Base-by-base conservation (phyloP, 352 stramenopile genomes). In the Globisporangium spinosum region DNA sequence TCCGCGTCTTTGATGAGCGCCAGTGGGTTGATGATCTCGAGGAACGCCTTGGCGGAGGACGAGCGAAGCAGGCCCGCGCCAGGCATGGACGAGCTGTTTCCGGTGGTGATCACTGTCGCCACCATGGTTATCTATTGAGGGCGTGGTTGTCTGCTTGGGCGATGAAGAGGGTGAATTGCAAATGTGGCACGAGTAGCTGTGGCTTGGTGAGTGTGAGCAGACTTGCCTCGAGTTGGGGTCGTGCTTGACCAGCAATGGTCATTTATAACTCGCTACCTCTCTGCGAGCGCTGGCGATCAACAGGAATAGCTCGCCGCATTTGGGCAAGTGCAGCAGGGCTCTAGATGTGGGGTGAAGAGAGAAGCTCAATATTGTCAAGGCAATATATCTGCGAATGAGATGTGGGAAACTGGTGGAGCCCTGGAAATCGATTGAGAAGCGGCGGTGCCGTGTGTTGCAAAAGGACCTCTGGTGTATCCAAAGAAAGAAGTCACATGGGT, bases 11-110 rank as follows among this genome's bases (percentile, higher is more conserved):
- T 73, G 45, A 91, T 78, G 62, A 91, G 62, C 10, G 63, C 71
- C 17, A 89, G 71, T 1, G 83, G 80, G 38, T 91, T 89, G 8
- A 91, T 74, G 58, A 65, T 79, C 38, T 80, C 71, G 25, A 88
- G 71, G 59, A 91, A 83, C n/a, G 71, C 59, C 43, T 78, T 75
- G 12, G 71, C 60, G 43, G 17, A 61, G 72, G 40, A 56, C 67
- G 13, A 29, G 59, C 6, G 65, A 32, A n/a, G 49, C 2, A 23
- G 54, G 2, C 53, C 53, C 12, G 1, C 53, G 17, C 29, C 29
- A 8, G n/a, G 20, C 47, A 32, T 55, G 58, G 43, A 29, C n/a
- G 38, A 15, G 58, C 2, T 63, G 58, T 7, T 63, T 15, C 34
- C 34, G 35, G 70, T 73, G 65, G 27, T 22, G 55, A 43, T 60